Evolutionary conservation across 2,329 filamentous ascomycete genomes (phyloP), one percentile per base, ranked within the genome.

Genomic region (Phyllosticta citriasiana): DNA sequence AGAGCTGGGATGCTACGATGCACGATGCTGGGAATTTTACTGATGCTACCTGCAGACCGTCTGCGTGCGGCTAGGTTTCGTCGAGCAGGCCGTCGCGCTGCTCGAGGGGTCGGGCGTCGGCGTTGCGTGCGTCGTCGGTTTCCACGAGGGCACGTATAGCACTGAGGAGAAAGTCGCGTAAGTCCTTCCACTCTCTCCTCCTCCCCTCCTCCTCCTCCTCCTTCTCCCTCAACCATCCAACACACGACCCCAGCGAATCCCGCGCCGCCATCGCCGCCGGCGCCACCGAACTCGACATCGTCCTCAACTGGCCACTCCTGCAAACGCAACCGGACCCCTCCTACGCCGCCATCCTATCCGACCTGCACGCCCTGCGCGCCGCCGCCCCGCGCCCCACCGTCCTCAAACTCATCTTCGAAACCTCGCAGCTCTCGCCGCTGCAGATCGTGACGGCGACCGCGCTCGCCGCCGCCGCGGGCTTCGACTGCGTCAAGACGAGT

Each of bases 401-500:
- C 2, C 71, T 75, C 51, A 85, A 86, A 68, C 77, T 84, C 54
- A 86, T 85, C 64, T 70, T 85, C 57, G 83, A 85, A 68, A 84
- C 82, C 7, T 80, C 79, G 0, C 78, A 82, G 66, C 73, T 85
- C 19, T 69, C 67, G 2, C 64, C 68, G 4, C 66, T 73, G 4
- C 76, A 84, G 64, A 79, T 84, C 59, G 75, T 84, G 35, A 81
- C 81, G 1, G 82, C 77, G 0, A 78, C 77, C 19, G 75, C 79
- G 24, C 73, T 85, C 51, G 78, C 80, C 2, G 78, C 77, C 16
- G 74, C 78, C 35, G 82, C 82, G 2, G 77, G 77, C 4, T 80
- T 81, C 55, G 81, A 85, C 65, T 85, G 78, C 64, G 79, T 86
- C 63, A 85, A 85, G 72, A 85, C 83, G 0, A 80, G 78, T 30